phyloP scores from a whole-genome alignment of 768 basidiomycete species.

The Rhizopogon sp. region DNA sequence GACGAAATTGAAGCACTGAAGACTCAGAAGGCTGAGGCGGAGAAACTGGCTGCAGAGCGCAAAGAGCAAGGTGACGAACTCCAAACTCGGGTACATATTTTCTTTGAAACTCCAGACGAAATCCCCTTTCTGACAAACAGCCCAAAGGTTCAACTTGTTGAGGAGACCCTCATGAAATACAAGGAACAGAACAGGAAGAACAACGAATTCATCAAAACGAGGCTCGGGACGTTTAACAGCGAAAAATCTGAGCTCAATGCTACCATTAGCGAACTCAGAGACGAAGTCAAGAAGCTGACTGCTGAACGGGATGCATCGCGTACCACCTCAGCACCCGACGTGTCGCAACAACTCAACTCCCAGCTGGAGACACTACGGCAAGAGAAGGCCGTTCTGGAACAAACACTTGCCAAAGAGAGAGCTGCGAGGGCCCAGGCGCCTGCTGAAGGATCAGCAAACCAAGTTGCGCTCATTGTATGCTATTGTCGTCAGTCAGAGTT shows the following conservation, averaged over 20 bases:
- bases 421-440: slow-evolving; percentile 18
- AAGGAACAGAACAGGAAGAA: slow-evolving; percentile 19
- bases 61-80: slow-evolving; percentile 25
- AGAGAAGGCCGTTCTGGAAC: slow-evolving; percentile 35
- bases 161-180: slow-evolving; percentile 36
- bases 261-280: slow-evolving; percentile 19
- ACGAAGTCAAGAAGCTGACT: slow-evolving; percentile 22
- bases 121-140: background rate
- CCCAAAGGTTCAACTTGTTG: slow-evolving; percentile 36
- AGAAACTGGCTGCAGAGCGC: slow-evolving; percentile 24
- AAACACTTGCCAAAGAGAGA: slow-evolving; percentile 33
- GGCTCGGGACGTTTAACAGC: slow-evolving; percentile 17
- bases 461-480: slow-evolving; percentile 29
- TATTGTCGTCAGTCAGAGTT: background rate
- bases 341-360: slow-evolving; percentile 25
- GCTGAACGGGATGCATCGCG: slow-evolving; percentile 26
- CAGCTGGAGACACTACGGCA: slow-evolving; percentile 32
- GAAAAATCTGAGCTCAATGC: slow-evolving; percentile 27
- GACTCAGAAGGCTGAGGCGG: slow-evolving; percentile 31
- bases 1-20: slow-evolving; percentile 62
- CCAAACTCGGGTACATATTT: slow-evolving; percentile 23
- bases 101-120: background rate
- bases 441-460: slow-evolving; percentile 14
- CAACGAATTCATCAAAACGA: slow-evolving; percentile 18
- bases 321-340: slow-evolving; percentile 9